Base-by-base conservation (phyloP, 306 rosid species). In the Castanopsis chinensis region DNA sequence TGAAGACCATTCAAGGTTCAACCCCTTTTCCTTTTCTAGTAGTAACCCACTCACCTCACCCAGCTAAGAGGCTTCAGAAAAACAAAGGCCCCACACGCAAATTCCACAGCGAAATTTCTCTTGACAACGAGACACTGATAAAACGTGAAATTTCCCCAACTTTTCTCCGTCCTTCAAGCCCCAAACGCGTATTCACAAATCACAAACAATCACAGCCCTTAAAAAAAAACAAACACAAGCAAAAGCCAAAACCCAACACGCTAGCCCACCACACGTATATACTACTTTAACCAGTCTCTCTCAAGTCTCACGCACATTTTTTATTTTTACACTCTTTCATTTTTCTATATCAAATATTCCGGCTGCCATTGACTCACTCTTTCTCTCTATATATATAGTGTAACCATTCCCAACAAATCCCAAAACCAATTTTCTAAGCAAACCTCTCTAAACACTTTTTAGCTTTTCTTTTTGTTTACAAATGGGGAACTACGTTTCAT, bases 401-500 rank as follows among this genome's bases (percentile, higher is more conserved):
- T 33, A 33, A 51, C 33, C 27, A 56, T 14, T 59, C 76, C 75
- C 33, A 63, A n/a, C 73, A 58, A 73, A n/a, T 54, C 52, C 10
- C n/a, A 33, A 6, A 67, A 18, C 17, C 37, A 30, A 3, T 67
- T 33, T 8, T 13, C 71, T 7, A 2, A 49, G 72, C 83, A 37
- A 70, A 15, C 21, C 25, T 3, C 51, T 10, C 58, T 20, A 21
- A 14, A 20, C 33, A 23, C 52, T 25, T 41, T 13, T 25, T 5
- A 28, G 15, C 30, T 8, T 51, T 12, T 3, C 27, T 5, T 5
- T 0, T 30, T 54, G 32, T 21, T 0, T 32, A 14, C 9, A 0
- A 8, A 94, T 95, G 99, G 99, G 99, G 5, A 95, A 93, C 81
- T 91, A 90, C 68, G 65, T 88, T 71, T 92, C 99, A 1, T 93